These are phyloP conservation scores for Spergularia azorica DNA, from an alignment of 179 eudicot species.

Conservation along the genomic window DNA sequence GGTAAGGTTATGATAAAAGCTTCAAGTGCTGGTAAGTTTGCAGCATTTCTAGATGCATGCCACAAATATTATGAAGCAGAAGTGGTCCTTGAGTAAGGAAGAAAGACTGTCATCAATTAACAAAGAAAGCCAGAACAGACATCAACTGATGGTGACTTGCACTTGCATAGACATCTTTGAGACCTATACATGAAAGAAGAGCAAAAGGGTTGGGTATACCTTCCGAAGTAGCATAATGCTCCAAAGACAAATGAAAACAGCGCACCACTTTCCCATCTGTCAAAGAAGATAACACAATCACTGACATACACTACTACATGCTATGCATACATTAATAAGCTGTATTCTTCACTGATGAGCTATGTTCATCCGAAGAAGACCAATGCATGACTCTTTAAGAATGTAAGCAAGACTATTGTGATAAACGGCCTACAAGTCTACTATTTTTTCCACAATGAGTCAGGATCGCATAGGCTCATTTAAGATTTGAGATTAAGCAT, in stretches of 20 bases:
- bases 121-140: background rate
- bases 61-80: background rate
- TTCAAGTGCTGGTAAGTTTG: too few species aligned
- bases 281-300: constrained; percentile 41
- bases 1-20: background rate
- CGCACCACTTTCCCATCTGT: constrained; percentile 95
- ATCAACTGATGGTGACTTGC: background rate
- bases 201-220: constrained; percentile 40
- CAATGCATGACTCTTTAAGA: background rate
- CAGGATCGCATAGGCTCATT: too few species aligned
- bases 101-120: background rate
- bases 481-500: too few species aligned
- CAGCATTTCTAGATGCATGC: too few species aligned
- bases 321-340: constrained; percentile 1
- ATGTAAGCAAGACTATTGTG: background rate
- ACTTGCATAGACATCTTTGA: too few species aligned
- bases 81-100: too few species aligned
- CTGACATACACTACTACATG: constrained; percentile 8
- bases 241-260: constrained; percentile 76
- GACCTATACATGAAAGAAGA: constrained; percentile 1
- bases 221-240: constrained; percentile 84
- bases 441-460: too few species aligned
- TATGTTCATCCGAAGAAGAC: background rate
- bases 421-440: too few species aligned
- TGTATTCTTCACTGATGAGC: constrained; percentile 9